Evolutionary conservation across 2,329 filamentous ascomycete species (phyloP), one percentile per base, ranked within the genome.

Genomic region (Torrubiella hemipterigena): DNA sequence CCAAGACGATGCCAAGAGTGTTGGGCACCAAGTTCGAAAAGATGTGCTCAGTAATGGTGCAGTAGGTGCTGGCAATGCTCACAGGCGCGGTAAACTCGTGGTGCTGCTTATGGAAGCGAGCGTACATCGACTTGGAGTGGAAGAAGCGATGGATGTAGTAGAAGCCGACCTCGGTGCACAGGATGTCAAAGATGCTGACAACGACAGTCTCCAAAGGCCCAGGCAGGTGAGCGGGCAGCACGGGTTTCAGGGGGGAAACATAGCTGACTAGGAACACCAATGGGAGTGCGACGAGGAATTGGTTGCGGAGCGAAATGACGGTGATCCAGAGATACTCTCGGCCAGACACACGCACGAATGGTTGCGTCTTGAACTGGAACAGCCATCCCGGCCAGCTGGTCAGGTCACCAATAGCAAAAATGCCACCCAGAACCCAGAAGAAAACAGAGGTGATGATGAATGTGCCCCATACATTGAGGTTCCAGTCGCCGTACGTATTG

Each of bases 31-130:
- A 52, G 39, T 69, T 68, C 9, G 64, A 60, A 12, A 67, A 37
- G 4, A 69, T 37, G 40, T 69, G 63, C 44, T 70, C 67, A 20
- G 63, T 39, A 1, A 64, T 61, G 38, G 67, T 65, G 2, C 63
- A 63, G 38, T 67, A 70, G 36, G 69, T 61, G 2, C 65, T 58
- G 0, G 66, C 57, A 4, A 70, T 47, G 1, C 63, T 60, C 4
- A 71, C 57, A 3, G 65, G 66, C 2, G 65, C 63, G 0, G 58
- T 62, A 48, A 69, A 70, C 17, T 51, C 49, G 49, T 71, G 66
- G 43, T 71, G 67, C 23, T 52, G 52, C 36, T 68, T 68, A 51
- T 70, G 67, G 38, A 70, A 58, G 18, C 40, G 41, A 10, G 46
- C 42, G 52, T 69, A 70, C 8, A 67, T 44, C 8, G 32, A 36